A percentile compares a stretch with the other conserved stretches of the same genome.
phyloP scores from a whole-genome alignment of 768 basidiomycete species.

The Pleurotus eryngii region DNA sequence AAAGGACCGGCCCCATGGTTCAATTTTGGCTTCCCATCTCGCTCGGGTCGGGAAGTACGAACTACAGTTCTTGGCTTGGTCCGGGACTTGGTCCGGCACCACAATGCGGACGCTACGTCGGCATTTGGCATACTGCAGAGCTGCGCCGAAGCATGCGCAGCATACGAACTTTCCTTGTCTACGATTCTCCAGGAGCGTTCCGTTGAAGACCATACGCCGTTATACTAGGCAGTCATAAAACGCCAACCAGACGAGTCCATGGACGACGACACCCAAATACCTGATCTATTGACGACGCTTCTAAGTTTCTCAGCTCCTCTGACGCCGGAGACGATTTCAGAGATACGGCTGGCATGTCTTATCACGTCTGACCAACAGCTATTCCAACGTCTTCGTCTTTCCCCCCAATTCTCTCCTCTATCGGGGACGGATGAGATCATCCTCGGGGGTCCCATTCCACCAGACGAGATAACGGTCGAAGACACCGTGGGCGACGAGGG shows the following conservation, averaged over 20 bases:
- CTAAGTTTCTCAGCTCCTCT: constrained; percentile 50
- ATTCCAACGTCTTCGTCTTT: constrained; percentile 55
- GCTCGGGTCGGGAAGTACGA: constrained; percentile 46
- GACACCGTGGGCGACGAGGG: constrained; percentile 48
- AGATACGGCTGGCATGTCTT: constrained; percentile 67
- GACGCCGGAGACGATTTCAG: constrained; percentile 42
- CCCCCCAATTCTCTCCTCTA: constrained; percentile 47
- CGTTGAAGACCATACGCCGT: constrained; percentile 61
- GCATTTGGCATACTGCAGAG: constrained; percentile 51
- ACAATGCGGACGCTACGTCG: constrained; percentile 20
- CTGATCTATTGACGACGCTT: constrained; percentile 46
- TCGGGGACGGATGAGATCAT: constrained; percentile 53
- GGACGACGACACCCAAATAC: constrained; percentile 25
- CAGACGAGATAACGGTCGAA: constrained; percentile 54
- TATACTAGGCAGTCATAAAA: constrained; percentile 76
- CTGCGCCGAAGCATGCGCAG: constrained; percentile 58
- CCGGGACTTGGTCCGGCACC: constrained; percentile 50
- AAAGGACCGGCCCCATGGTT: constrained; percentile 28
- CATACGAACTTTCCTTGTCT: constrained; percentile 48
- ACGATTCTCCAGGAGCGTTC: constrained; percentile 57
- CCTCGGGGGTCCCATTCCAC: constrained; percentile 37
- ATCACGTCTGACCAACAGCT: constrained; percentile 56
- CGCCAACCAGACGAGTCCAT: constrained; percentile 34
- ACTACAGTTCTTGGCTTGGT: constrained; percentile 51
- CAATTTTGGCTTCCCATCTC: constrained; percentile 23